phyloP scores from a whole-genome alignment of 305 asterid genomes.

The Fraxinus floribunda region DNA sequence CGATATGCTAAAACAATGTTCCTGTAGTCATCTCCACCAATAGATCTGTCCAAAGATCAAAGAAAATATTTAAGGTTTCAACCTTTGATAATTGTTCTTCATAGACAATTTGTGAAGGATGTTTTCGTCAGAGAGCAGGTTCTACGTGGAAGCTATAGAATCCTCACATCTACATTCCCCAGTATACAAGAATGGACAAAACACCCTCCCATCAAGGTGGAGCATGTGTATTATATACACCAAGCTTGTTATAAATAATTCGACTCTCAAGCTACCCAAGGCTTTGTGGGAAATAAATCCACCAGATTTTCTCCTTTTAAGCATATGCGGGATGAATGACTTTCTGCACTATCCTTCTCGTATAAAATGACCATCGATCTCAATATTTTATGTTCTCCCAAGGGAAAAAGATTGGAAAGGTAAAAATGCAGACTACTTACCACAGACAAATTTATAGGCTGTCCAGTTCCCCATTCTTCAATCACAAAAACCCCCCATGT shows the following conservation, averaged over 20 bases:
- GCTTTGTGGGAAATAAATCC: background rate
- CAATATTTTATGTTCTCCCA: background rate
- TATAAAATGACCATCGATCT: background rate
- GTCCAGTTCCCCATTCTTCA: background rate
- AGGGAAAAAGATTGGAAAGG: background rate
- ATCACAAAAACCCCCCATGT: background rate
- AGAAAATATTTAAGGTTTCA: slow-evolving; percentile 22
- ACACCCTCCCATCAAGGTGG: background rate
- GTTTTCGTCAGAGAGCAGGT: background rate
- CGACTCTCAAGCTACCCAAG: background rate
- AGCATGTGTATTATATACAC: background rate
- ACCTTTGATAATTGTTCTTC: background rate
- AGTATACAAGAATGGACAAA: background rate
- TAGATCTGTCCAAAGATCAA: slow-evolving; percentile 34
- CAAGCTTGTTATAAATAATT: background rate
- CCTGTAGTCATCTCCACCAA: slow-evolving; percentile 39
- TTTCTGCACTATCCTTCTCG: background rate
- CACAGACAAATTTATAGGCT: background rate
- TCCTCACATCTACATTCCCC: background rate
- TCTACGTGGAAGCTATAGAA: background rate
- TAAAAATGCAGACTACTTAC: background rate
- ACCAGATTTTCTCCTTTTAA: background rate
- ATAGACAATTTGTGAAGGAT: background rate
- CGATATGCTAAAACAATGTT: slow-evolving; percentile 49
- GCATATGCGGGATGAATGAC: background rate